Percentiles rank a stretch among this genome's conserved stretches.
These are phyloP conservation scores for Torulaspora quercuum DNA, from an alignment of 805 yeast genomes.

Conservation along the genomic window DNA sequence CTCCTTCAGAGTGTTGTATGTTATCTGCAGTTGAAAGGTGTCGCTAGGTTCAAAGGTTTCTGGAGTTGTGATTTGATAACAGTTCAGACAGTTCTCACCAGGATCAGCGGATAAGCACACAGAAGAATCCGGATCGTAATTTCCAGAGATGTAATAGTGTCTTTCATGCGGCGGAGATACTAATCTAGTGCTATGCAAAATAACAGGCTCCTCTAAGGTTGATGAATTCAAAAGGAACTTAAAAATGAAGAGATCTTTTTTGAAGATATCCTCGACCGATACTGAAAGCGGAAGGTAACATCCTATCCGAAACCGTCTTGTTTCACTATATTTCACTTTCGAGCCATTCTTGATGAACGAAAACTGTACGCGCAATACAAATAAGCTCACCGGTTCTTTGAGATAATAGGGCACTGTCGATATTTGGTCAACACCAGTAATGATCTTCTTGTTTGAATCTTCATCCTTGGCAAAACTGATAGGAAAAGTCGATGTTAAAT, in stretches of 20 bases:
- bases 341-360: slow-evolving; percentile 14
- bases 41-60: slow-evolving; percentile 21
- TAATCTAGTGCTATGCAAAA: slow-evolving; percentile 23
- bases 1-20: slow-evolving; percentile 29
- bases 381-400: slow-evolving; percentile 18
- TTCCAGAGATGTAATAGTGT: slow-evolving; percentile 23
- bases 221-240: slow-evolving; percentile 32
- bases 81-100: slow-evolving; percentile 27
- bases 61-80: slow-evolving; percentile 24
- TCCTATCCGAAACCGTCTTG: slow-evolving; percentile 13
- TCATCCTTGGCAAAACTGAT: slow-evolving; percentile 14
- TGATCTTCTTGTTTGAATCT: slow-evolving; percentile 3
- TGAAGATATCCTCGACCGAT: slow-evolving; percentile 35
- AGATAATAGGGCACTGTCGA: slow-evolving; percentile 20
- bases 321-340: slow-evolving; percentile 19
- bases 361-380: slow-evolving; percentile 16
- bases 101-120: slow-evolving; percentile 20
- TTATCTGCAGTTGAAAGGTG: slow-evolving; percentile 23
- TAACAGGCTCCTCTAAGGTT: slow-evolving; percentile 24
- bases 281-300: slow-evolving; percentile 32
- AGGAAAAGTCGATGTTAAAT: slow-evolving; percentile 5
- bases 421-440: slow-evolving; percentile 4
- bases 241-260: slow-evolving; percentile 28
- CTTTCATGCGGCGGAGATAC: slow-evolving; percentile 7
- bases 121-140: slow-evolving; percentile 21